Base-by-base conservation (phyloP, 2,329 filamentous ascomycete species). In the Incumbomyces lentus region DNA sequence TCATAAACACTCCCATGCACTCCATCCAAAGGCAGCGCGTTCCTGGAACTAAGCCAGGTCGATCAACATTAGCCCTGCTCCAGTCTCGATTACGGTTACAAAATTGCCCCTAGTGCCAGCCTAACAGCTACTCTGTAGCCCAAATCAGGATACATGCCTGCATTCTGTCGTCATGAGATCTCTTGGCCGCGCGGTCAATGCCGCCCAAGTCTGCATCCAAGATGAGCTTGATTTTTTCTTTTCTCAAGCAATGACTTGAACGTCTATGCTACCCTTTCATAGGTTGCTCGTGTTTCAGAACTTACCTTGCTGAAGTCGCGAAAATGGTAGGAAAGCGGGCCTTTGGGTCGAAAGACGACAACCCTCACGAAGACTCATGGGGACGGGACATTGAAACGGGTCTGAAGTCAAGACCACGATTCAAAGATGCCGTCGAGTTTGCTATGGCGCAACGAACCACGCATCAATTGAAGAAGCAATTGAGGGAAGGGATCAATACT, bases 361-460 rank as follows among this genome's bases (percentile, higher is more conserved):
- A 40, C 16, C 31, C 44, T 18, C 40, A 48, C 14, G 22, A 31
- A 26, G 46, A 54, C 14, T 11, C 17, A 13, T 40, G 31, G 32
- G 19, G 36, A 17, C 44, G 54, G 5, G 59, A 60, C 46, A 38
- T 60, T 31, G 59, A 60, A 49, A 46, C 49, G 17, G 56, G 57
- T 29, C 48, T 50, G 30, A 41, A 40, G 30, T 40, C 39, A 3
- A 52, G 49, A 49, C 17, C 40, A 13, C 57, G 63, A 1, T 76
- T 75, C 55, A 66, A 64, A 38, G 73, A 77, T 60, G 68, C 67
- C 0, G 67, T 70, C 17, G 61, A 67, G 19, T 64, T 65, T 12
- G 71, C 68, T 1, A 56, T 75, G 22, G 66, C 69, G 47, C 64
- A 71, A 48, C 60, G 65, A 35, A 65, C 67, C 19, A 63, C 70